Conservation (phyloP, 2,329 filamentous ascomycete species). For the Fusarium globosum region DNA sequence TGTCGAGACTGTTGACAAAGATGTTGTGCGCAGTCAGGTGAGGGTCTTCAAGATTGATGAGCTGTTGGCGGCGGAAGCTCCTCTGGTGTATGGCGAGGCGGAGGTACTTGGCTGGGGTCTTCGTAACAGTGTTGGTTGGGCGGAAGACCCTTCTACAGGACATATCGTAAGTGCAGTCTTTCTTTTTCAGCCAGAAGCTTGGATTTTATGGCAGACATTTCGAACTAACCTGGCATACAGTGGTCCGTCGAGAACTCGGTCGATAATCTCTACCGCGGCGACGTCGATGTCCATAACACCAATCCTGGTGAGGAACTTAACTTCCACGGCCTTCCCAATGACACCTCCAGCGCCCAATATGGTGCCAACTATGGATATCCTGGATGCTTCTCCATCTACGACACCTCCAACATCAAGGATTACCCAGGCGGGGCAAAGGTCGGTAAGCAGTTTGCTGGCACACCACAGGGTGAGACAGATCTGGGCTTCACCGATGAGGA, state of each 20-base stretch:
- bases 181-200: no score
- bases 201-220: accelerated
- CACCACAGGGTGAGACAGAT: background rate
- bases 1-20: background rate
- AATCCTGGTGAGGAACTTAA: constrained; percentile 16
- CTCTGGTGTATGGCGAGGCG: background rate
- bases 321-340: constrained; percentile 9
- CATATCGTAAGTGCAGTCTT: background rate
- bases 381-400: constrained; percentile 12
- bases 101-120: constrained; percentile 7
- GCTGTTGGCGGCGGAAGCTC: background rate
- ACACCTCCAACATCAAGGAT: background rate
- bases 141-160: constrained; percentile 6
- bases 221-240: background rate
- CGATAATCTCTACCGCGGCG: constrained; percentile 11
- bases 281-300: constrained; percentile 3
- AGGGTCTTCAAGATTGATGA: constrained; percentile 8
- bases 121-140: constrained; percentile 17
- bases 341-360: background rate
- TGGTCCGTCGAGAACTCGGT: constrained; percentile 20
- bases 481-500: constrained; percentile 16
- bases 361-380: constrained; percentile 16
- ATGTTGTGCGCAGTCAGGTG: constrained; percentile 8
- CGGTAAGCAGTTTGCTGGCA: constrained; percentile 8
- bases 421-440: background rate